phyloP scores from a whole-genome alignment of 78 protist species.

The Dictyostelium capitatum region DNA sequence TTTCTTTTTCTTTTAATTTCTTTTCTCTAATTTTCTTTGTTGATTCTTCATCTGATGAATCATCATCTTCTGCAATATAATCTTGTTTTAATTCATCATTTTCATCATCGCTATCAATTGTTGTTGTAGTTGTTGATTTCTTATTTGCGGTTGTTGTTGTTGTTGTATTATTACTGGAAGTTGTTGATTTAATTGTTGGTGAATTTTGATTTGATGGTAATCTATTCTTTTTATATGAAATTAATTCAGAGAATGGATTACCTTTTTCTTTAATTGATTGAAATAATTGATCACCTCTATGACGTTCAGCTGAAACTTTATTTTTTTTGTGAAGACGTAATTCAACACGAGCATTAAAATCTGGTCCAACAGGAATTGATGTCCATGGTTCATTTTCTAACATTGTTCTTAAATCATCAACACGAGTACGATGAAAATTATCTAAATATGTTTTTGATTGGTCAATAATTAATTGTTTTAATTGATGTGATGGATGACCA shows the following conservation, averaged over 20 bases:
- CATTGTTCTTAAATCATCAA: constrained; percentile 75
- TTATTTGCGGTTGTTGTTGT: not conserved
- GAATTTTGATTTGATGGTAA: constrained; percentile 20
- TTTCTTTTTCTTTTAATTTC: constrained; percentile 4
- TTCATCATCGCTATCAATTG: constrained; percentile 34
- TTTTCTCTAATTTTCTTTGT: not conserved
- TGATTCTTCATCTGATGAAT: not conserved
- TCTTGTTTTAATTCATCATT: constrained; percentile 71
- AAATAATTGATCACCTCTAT: constrained; percentile 68
- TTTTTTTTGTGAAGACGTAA: constrained; percentile 27
- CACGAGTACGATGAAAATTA: constrained; percentile 47
- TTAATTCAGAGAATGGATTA: constrained; percentile 75
- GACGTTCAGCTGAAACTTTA: constrained; percentile 16
- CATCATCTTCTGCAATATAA: constrained; percentile 26
- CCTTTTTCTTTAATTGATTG: constrained; percentile 65
- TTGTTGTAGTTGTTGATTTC: not conserved
- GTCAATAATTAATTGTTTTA: constrained; percentile 48
- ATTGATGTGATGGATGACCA: constrained; percentile 69
- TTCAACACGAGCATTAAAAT: constrained; percentile 34
- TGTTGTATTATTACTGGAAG: not conserved
- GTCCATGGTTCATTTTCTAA: constrained; percentile 79
- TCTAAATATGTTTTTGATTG: constrained; percentile 70
- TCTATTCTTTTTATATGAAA: constrained; percentile 64
- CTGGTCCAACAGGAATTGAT: constrained; percentile 35
- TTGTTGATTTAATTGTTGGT: not conserved